Conservation (phyloP, 2,329 filamentous ascomycete species). For the Cladophialophora carrionii region DNA sequence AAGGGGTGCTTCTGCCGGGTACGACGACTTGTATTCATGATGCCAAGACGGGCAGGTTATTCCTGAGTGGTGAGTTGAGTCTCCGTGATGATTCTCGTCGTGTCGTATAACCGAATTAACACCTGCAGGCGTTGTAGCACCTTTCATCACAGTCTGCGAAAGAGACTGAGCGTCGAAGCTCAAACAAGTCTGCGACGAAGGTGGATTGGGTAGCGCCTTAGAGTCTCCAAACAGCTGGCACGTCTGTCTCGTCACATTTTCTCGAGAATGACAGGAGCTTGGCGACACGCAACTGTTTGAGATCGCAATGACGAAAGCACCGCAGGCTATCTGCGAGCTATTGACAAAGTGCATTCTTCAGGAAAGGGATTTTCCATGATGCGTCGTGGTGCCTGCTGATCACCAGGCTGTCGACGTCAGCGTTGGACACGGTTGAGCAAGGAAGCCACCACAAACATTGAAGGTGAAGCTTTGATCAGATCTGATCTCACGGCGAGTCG, state of each 20-base stretch:
- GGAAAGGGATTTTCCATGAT: neutral
- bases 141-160: slow-evolving; percentile 38
- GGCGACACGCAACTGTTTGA: neutral
- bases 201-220: neutral
- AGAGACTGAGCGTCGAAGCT: slow-evolving; percentile 9
- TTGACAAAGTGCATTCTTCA: neutral
- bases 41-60: slow-evolving; percentile 41
- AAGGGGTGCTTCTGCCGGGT: slow-evolving; percentile 38
- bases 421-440: neutral
- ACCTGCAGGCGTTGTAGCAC: slow-evolving; percentile 33
- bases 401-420: slow-evolving; percentile 7
- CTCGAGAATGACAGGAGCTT: neutral
- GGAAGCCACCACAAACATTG: neutral
- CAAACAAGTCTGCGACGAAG: neutral
- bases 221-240: neutral
- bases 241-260: neutral
- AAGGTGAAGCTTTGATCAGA: neutral
- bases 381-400: slow-evolving; percentile 2
- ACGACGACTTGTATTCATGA: slow-evolving; percentile 42
- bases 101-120: neutral
- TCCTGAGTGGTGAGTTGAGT: slow-evolving; percentile 38
- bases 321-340: neutral
- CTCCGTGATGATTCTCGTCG: neutral
- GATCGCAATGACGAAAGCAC: neutral
- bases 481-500: slow-evolving; percentile 17